A percentile compares a stretch with the other conserved stretches of the same genome.
phyloP scores from a whole-genome alignment of 495 filamentous ascomycete genomes.

The Hypoxylon fuscum region DNA sequence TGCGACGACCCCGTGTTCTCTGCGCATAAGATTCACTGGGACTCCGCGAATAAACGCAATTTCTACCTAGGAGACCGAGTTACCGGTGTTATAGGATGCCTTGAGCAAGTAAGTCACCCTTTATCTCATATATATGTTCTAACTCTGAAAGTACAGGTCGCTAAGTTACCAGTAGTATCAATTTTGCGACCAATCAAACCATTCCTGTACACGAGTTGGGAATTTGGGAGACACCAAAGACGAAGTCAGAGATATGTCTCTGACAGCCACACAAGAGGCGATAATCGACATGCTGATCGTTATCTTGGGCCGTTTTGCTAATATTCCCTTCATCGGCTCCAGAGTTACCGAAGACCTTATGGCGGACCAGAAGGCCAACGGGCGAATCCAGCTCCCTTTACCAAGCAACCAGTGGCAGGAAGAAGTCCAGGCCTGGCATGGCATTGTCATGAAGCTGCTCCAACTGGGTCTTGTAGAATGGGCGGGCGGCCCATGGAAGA shows the following conservation, averaged over 20 bases:
- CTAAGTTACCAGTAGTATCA: neutral
- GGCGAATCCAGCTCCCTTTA: neutral
- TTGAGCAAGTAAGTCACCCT: conserved; percentile 7
- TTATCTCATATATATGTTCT: neutral
- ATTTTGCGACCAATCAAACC: neutral
- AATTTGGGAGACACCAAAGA: neutral
- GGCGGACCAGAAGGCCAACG: neutral
- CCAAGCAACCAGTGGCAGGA: conserved; percentile 14
- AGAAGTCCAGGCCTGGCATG: conserved; percentile 1
- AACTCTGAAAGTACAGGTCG: neutral
- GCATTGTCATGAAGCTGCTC: neutral
- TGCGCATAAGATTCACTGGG: neutral
- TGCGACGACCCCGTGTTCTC: conserved; percentile 13
- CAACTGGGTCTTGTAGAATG: neutral
- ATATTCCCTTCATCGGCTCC: neutral
- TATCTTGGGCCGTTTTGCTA: neutral
- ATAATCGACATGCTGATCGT: neutral
- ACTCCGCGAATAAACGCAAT: neutral
- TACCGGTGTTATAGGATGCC: conserved; percentile 11
- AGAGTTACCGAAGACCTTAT: neutral
- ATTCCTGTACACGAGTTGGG: neutral
- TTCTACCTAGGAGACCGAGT: conserved; percentile 1
- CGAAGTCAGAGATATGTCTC: neutral
- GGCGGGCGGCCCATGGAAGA: neutral
- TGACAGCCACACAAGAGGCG: neutral